Evolutionary conservation across 352 stramenopile species (phyloP).

Genomic region (Pythium dissimile): DNA sequence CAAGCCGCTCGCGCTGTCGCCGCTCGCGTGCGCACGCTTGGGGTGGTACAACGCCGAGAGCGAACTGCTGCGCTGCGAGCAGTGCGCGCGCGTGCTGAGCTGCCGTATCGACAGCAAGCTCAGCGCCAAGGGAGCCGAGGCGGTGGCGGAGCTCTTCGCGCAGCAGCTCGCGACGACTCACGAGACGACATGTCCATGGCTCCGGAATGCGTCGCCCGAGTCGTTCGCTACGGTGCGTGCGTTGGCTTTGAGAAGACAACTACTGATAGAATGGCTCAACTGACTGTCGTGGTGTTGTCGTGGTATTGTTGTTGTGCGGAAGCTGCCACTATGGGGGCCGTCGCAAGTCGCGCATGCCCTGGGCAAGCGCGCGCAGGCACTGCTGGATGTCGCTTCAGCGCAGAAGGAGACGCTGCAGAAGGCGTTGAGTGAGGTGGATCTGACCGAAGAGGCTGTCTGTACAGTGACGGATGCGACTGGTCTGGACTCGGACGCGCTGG

Average conservation of each 20-base stretch:
- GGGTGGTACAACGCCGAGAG: constrained; percentile 46
- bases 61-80: constrained; percentile 45
- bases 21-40: constrained; percentile 44
- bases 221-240: constrained; percentile 48
- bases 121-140: constrained; percentile 33
- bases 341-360: constrained; percentile 28
- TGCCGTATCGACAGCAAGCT: constrained; percentile 48
- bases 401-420: constrained; percentile 1
- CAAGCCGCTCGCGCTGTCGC: constrained; percentile 44
- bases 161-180: constrained; percentile 38
- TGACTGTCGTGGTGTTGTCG: not conserved
- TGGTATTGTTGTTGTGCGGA: constrained; percentile 16
- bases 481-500: not conserved
- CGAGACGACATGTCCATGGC: constrained; percentile 51
- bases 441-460: not conserved
- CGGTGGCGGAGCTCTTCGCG: constrained; percentile 39
- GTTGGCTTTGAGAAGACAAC: too few relatives aligned
- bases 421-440: not conserved
- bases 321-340: constrained; percentile 34
- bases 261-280: too few relatives aligned
- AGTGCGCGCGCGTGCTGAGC: constrained; percentile 45
- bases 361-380: constrained; percentile 23
- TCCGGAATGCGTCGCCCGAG: constrained; percentile 46
- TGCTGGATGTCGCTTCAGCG: constrained; percentile 21
- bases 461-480: not conserved